Evolutionary conservation across 306 rosid species (phyloP), one percentile per base, ranked within the genome.

Genomic region (Hylodesmum podocarpum): DNA sequence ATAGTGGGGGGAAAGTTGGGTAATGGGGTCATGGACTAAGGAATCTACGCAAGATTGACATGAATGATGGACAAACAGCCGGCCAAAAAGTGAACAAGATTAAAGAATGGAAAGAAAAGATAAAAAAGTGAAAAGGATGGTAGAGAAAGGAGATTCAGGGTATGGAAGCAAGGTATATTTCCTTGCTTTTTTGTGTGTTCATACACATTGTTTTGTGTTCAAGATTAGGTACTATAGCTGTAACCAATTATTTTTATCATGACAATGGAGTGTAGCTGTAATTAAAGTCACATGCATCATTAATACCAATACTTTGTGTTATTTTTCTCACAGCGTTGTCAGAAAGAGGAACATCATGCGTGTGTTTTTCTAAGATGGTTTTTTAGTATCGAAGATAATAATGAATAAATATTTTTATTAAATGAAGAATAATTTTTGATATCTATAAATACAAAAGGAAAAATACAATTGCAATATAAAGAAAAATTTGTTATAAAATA

Each of bases 51-150:
- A 88, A 84, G 78, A 88, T 76, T 82, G 72, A 84, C 89, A 59
- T 43, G 65, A 77, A 55, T n/a, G 72, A 80, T 6, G 13, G 85
- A 87, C 72, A 86, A 70, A 70, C 36, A 70, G 85, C 95, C 91
- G 93, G 80, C 98, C 93, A 88, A 84, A 93, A 93, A 88, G 98
- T 82, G 76, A 31, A 63, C 70, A 70, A 50, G 44, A 70, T 40
- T 31, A 43, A 82, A 74, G 53, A 77, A 70, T 51, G 68, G 43
- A 57, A 1, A 50, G 6, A 50, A 50, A 50, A 49, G 55, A 79
- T 10, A 34, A 61, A 82, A 83, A 62, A 82, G 65, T 50, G 59
- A 67, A 66, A 79, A 66, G 39, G 50, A 54, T 72, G 59, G 77
- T 44, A 50, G 57, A 36, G 19, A 79, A 78, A 63, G 71, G 50